Evolutionary conservation across 305 asterid genomes (phyloP).

Genomic region (Solanum chacoense): DNA sequence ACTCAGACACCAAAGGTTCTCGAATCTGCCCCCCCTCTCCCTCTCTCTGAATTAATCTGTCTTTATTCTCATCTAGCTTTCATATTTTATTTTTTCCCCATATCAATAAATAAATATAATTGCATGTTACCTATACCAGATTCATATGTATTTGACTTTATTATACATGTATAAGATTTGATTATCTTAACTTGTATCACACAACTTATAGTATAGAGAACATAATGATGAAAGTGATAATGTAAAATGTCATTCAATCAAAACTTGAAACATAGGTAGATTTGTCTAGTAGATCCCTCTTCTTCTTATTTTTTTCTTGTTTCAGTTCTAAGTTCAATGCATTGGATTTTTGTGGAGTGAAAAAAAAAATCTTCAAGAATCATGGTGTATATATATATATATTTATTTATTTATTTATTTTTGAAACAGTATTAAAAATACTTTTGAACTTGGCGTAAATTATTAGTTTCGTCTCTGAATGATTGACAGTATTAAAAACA

Average conservation of each 20-base stretch:
- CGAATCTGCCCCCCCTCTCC: neutral
- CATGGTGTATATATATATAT: neutral
- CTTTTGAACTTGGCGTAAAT: too few species aligned
- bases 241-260: neutral
- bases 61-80: neutral
- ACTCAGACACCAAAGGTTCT: neutral
- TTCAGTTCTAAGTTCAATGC: neutral
- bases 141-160: neutral
- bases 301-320: too few species aligned
- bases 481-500: neutral
- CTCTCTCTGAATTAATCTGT: neutral
- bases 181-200: neutral
- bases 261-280: neutral
- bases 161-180: neutral
- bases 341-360: neutral
- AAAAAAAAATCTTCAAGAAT: neutral
- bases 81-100: neutral
- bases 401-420: too few species aligned
- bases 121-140: neutral
- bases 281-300: neutral
- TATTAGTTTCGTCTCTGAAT: neutral
- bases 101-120: neutral
- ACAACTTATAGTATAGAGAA: neutral
- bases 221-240: neutral
- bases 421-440: too few species aligned